Evolutionary conservation across 768 basidiomycete species (phyloP).

Genomic region (Termitomyces titanicus): DNA sequence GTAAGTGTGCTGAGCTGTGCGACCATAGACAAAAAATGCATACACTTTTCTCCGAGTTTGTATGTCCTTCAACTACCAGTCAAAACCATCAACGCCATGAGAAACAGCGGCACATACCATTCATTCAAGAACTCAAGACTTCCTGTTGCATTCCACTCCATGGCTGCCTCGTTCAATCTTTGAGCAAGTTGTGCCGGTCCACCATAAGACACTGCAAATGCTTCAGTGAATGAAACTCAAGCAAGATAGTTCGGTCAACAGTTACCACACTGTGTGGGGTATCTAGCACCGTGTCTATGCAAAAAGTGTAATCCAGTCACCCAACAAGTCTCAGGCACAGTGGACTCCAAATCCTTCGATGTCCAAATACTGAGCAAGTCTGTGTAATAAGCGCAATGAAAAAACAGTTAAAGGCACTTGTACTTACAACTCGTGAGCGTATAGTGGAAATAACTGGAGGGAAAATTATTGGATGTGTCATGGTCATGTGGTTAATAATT

Average conservation of each 20-base stretch:
- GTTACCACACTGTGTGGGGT: constrained; percentile 64
- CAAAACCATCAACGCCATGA: not conserved
- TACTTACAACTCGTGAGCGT: no score
- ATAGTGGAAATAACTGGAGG: no score
- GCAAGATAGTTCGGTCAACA: constrained; percentile 12
- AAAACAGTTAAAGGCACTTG: no score
- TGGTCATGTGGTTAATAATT: no score
- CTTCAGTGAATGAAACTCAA: not conserved
- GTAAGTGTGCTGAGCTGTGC: no score
- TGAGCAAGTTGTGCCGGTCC: constrained; percentile 55
- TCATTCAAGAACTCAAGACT: constrained; percentile 73
- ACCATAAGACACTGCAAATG: constrained; percentile 49
- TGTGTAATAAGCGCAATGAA: no score
- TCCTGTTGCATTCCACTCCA: constrained; percentile 62
- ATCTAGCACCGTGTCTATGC: constrained; percentile 78
- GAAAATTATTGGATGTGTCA: no score
- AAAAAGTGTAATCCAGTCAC: no score
- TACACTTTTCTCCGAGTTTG: constrained; percentile 85
- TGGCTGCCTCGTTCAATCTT: constrained; percentile 50
- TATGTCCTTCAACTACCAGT: constrained; percentile 60
- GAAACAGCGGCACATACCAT: constrained; percentile 48
- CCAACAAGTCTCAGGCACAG: no score
- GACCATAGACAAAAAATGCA: constrained; percentile 9
- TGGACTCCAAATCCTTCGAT: no score
- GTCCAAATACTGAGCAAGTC: no score